Percentiles rank a stretch among this genome's conserved stretches.
phyloP scores from a whole-genome alignment of 257 asterid species.

The Solanum dulcamara region DNA sequence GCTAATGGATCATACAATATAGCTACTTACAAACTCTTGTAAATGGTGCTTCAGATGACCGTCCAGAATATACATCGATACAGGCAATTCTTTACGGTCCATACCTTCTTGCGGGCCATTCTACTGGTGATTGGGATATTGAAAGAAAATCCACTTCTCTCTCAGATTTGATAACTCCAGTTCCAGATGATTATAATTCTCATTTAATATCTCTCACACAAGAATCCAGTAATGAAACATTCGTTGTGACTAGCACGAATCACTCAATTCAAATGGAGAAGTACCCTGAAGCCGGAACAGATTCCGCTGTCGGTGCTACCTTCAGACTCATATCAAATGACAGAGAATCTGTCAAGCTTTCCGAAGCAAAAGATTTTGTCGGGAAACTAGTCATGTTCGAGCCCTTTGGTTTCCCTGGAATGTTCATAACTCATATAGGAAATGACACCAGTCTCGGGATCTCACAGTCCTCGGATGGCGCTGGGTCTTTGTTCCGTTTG shows the following conservation, averaged over 20 bases:
- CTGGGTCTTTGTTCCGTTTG: conserved; percentile 21
- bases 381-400: conserved; percentile 47
- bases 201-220: conserved; percentile 52
- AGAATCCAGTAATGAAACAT: conserved; percentile 15
- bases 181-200: conserved; percentile 31
- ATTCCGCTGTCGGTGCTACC: conserved; percentile 41
- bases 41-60: conserved; percentile 38
- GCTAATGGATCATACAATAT: neutral
- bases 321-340: conserved; percentile 38
- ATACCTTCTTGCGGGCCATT: conserved; percentile 72
- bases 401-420: conserved; percentile 58
- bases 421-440: conserved; percentile 36
- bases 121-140: conserved; percentile 61
- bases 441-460: conserved; percentile 28
- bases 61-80: conserved; percentile 46
- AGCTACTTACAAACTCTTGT: neutral
- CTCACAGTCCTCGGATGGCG: conserved; percentile 1
- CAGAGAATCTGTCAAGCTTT: neutral
- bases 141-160: conserved; percentile 23
- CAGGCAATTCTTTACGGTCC: conserved; percentile 83
- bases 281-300: conserved; percentile 47
- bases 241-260: conserved; percentile 30
- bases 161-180: conserved; percentile 49
- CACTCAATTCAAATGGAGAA: conserved; percentile 29
- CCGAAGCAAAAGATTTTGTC: conserved; percentile 19